Base-by-base conservation (phyloP, 2,329 filamentous ascomycete genomes). In the Fusarium oxysporum region DNA sequence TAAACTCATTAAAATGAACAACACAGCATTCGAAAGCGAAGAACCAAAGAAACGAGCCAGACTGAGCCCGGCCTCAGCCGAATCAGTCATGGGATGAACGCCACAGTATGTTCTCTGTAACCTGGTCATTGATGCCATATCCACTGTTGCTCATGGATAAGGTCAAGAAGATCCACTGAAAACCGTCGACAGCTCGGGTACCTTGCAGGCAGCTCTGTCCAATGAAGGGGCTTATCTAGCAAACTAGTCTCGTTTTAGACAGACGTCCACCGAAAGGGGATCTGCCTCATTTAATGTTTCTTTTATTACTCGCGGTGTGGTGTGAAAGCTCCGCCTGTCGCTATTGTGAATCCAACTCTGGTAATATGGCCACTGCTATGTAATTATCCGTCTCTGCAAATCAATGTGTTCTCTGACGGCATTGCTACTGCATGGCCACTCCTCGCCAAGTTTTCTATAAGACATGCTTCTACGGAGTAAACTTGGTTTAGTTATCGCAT, bases 231-330 rank as follows among this genome's bases (percentile, higher is more conserved):
- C n/a, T 35, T 50, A 37, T 43, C 47, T 48, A 55, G 14, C 9
- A 23, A 53, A 51, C 76, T 78, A 77, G 37, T 19, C 75, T 58
- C 16, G 35, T 41, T 62, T 54, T 35, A 56, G 68, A 47, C 50
- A 37, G 59, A 25, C 61, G 25, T 64, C 65, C 66, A 58, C 76
- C 65, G 38, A 78, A 78, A 77, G 55, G 71, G 68, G 73, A 75
- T 67, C 53, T 70, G 45, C 66, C 65, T 78, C 75, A 78, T 78
- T 69, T 77, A 76, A 78, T 67, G 62, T 65, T 65, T 54, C 55
- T 65, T 70, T 71, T 59, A 62, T 74, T 55, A 67, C 65, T 68
- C 47, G 38, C 61, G 43, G 38, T 48, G 62, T 71, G 73, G 35
- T 44, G 62, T 73, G 65, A 62, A 54, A 67, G 59, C 48, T 48